phyloP scores from a whole-genome alignment of 1,284 basidiomycete species.

The Sphagnurus paluster region DNA sequence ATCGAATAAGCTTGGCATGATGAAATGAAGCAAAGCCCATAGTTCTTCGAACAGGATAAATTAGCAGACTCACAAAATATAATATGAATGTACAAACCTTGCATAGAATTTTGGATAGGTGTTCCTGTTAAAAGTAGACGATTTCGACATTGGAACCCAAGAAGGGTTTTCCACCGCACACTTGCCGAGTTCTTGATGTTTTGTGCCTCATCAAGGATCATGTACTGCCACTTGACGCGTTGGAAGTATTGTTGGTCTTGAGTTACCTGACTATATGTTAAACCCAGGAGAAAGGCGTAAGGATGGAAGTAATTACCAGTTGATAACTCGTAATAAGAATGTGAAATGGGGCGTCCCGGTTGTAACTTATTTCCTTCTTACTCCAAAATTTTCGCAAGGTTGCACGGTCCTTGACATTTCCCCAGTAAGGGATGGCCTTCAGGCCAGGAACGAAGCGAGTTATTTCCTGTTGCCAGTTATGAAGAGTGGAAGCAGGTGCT shows the following conservation, averaged over 20 bases:
- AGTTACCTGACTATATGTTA: constrained; percentile 61
- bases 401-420: constrained; percentile 94
- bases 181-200: constrained; percentile 99
- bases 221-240: constrained; percentile 99
- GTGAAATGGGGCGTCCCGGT: constrained; percentile 95
- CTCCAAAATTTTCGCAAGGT: constrained; percentile 98
- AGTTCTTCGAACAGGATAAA: constrained; percentile 67
- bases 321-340: constrained; percentile 98
- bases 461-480: constrained; percentile 99
- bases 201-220: constrained; percentile 99
- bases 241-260: constrained; percentile 99
- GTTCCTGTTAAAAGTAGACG: constrained; percentile 95
- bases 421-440: constrained; percentile 98
- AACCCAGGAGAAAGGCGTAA: not conserved
- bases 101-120: constrained; percentile 99
- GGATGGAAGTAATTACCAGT: constrained; percentile 56
- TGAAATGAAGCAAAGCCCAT: constrained; percentile 99
- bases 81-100: constrained; percentile 67
- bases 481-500: constrained; percentile 95
- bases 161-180: constrained; percentile 95
- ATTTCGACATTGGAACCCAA: constrained; percentile 97
- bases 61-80: too few relatives aligned
- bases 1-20: constrained; percentile 99
- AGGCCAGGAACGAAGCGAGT: constrained; percentile 93
- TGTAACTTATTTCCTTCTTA: constrained; percentile 95